A percentile compares a stretch with the other conserved stretches of the same genome.
phyloP scores from a whole-genome alignment of 768 basidiomycete genomes.

The Xanthoconium stramineum region DNA sequence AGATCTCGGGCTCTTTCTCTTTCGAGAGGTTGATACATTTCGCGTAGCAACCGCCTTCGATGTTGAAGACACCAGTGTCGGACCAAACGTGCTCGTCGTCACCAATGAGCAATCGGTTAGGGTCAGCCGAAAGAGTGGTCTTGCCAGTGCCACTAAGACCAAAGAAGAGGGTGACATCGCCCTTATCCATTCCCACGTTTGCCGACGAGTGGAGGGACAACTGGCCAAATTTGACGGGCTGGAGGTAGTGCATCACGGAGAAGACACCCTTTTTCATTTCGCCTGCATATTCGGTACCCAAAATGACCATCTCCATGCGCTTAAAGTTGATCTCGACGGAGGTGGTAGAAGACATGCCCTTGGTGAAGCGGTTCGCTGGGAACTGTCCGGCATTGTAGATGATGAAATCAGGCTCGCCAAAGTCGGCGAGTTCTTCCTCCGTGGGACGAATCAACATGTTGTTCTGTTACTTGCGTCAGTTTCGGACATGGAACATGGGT shows the following conservation, averaged over 20 bases:
- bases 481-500: constrained; percentile 3
- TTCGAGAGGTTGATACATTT: constrained; percentile 95
- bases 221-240: constrained; percentile 98
- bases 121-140: constrained; percentile 97
- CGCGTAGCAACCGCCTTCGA: constrained; percentile 99
- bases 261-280: constrained; percentile 99
- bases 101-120: constrained; percentile 89
- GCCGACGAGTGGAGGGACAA: constrained; percentile 97
- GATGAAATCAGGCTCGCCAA: constrained; percentile 98
- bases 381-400: constrained; percentile 99
- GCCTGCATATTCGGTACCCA: constrained; percentile 95
- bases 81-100: constrained; percentile 99
- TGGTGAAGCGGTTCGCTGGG: constrained; percentile 99
- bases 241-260: constrained; percentile 99
- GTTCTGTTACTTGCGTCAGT: constrained; percentile 49
- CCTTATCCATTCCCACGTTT: constrained; percentile 85
- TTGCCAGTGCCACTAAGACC: constrained; percentile 98
- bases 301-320: constrained; percentile 99
- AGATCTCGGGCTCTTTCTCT: constrained; percentile 99
- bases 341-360: constrained; percentile 99
- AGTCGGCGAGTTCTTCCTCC: constrained; percentile 86
- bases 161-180: constrained; percentile 98
- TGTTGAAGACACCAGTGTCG: constrained; percentile 98
- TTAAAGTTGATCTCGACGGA: constrained; percentile 99
- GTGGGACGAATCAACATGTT: constrained; percentile 99